These are phyloP conservation scores for Ampelocalamus luodianensis DNA, from an alignment of 176 grass and related monocot genomes.

Conservation along the genomic window DNA sequence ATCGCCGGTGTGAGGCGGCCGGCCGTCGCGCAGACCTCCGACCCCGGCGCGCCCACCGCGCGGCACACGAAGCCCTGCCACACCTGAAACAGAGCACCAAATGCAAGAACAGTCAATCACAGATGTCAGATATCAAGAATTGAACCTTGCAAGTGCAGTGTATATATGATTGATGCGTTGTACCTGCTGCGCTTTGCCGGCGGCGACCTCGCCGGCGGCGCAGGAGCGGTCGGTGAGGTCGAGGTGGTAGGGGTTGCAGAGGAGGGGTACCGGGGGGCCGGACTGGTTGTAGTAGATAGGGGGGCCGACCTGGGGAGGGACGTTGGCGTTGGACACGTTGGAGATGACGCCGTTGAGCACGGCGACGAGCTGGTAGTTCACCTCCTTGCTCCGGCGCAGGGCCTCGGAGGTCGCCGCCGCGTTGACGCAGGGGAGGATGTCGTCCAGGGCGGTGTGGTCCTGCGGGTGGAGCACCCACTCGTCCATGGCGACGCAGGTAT, in stretches of 20 bases:
- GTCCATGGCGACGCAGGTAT: constrained; percentile 87
- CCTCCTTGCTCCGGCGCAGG: constrained; percentile 57
- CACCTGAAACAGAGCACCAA: constrained; percentile 16
- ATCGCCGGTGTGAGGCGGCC: constrained; percentile 77
- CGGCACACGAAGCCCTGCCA: constrained; percentile 67
- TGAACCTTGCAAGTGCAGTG: neutral
- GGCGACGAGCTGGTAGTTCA: constrained; percentile 55
- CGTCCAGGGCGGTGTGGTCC: constrained; percentile 66
- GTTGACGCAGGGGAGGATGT: constrained; percentile 87
- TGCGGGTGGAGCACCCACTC: constrained; percentile 70
- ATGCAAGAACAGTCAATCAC: neutral
- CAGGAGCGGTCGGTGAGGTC: constrained; percentile 57
- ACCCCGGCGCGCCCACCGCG: neutral
- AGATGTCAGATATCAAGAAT: too few species aligned
- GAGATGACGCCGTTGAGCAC: constrained; percentile 51
- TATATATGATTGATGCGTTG: neutral
- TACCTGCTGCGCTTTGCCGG: constrained; percentile 51
- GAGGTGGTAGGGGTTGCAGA: constrained; percentile 71
- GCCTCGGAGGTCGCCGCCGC: constrained; percentile 54
- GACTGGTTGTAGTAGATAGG: constrained; percentile 80
- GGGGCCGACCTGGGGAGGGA: constrained; percentile 14
- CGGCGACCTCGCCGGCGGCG: constrained; percentile 53
- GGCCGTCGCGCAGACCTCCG: constrained; percentile 57
- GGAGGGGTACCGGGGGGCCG: constrained; percentile 59
- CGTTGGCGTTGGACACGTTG: constrained; percentile 67